These are phyloP conservation scores for Pulveroboletus ravenelii DNA, from an alignment of 768 basidiomycete species.

Conservation along the genomic window DNA sequence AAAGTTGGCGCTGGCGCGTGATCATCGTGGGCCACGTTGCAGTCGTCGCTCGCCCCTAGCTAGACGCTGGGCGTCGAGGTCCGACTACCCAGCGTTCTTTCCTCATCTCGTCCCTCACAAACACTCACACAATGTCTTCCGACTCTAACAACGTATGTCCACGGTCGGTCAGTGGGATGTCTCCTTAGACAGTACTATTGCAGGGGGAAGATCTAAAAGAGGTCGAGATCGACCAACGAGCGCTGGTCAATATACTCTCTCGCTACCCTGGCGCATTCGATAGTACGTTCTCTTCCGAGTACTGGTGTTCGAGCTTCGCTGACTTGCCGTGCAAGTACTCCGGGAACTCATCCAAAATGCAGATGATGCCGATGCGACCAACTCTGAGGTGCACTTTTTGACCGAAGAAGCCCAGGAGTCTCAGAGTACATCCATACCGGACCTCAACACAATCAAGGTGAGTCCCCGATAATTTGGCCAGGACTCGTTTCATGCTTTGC, in stretches of 20 bases:
- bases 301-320: neutral
- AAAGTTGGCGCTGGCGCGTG: neutral
- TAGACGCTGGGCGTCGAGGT: neutral
- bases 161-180: too few species aligned
- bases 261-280: conserved; percentile 16
- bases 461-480: neutral
- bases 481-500: neutral
- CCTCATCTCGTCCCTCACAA: neutral
- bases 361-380: conserved; percentile 41
- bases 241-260: conserved; percentile 13
- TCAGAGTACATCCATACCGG: neutral
- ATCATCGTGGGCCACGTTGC: conserved; percentile 4
- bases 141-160: neutral
- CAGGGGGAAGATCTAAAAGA: conserved; percentile 2
- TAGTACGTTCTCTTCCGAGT: neutral
- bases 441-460: neutral
- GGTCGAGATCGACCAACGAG: conserved; percentile 15
- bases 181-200: neutral
- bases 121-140: neutral
- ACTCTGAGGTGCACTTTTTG: conserved; percentile 35
- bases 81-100: neutral
- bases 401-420: conserved; percentile 15
- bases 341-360: conserved; percentile 56
- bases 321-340: conserved; percentile 30
- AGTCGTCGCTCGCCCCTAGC: neutral